phyloP scores from a whole-genome alignment of 2,329 filamentous ascomycete species.

The Aphanocladium album region DNA sequence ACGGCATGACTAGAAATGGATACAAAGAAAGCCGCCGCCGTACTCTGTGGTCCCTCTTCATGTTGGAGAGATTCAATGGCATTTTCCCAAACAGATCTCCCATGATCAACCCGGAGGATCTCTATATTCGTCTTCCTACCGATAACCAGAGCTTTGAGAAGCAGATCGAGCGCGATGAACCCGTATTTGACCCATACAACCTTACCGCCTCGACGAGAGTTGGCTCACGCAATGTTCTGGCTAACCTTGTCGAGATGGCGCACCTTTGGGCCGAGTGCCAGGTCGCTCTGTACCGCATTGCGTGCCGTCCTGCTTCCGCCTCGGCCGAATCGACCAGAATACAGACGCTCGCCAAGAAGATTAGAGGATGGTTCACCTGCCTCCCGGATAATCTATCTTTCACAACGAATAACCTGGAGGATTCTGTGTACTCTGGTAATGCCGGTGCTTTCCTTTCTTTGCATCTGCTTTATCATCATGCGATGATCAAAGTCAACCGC shows the following conservation, averaged over 20 bases:
- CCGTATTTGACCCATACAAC: slow-evolving; percentile 53
- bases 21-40: slow-evolving; percentile 63
- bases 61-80: slow-evolving; percentile 63
- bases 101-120: slow-evolving; percentile 58
- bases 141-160: slow-evolving; percentile 57
- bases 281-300: slow-evolving; percentile 47
- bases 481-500: slow-evolving; percentile 60
- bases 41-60: slow-evolving; percentile 67
- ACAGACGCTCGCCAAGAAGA: slow-evolving; percentile 42
- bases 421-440: slow-evolving; percentile 47
- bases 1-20: slow-evolving; percentile 51
- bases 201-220: slow-evolving; percentile 18
- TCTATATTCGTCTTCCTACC: slow-evolving; percentile 63
- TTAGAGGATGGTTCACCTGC: slow-evolving; percentile 54
- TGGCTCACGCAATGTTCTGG: slow-evolving; percentile 45
- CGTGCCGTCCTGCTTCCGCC: slow-evolving; percentile 23
- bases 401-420: slow-evolving; percentile 51
- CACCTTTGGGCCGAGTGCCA: slow-evolving; percentile 62
- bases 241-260: slow-evolving; percentile 56
- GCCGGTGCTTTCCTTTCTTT: slow-evolving; percentile 57
- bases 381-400: slow-evolving; percentile 53
- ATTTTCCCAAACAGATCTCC: slow-evolving; percentile 50
- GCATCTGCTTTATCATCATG: slow-evolving; percentile 62
- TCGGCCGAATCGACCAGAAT: slow-evolving; percentile 31
- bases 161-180: slow-evolving; percentile 50